A percentile compares a stretch with the other conserved stretches of the same genome.
Evolutionary conservation across 176 grass and related monocot species (phyloP).

Genomic region (Bothriochloa decipiens): DNA sequence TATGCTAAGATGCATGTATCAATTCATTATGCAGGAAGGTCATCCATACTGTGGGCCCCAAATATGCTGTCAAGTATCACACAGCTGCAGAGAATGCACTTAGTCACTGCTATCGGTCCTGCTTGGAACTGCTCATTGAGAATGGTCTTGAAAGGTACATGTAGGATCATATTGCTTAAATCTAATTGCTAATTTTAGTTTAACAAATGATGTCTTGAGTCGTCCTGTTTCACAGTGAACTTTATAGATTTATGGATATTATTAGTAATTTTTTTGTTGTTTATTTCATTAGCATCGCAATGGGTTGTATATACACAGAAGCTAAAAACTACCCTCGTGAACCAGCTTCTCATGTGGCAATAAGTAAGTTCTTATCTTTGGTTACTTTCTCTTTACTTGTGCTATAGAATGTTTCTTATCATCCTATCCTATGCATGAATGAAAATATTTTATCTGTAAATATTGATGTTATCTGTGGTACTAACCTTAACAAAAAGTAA

Average conservation of each 20-base stretch:
- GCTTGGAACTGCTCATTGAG: too few relatives aligned
- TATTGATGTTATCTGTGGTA: not conserved
- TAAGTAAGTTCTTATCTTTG: constrained; percentile 67
- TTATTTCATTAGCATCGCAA: constrained; percentile 69
- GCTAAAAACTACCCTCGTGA: constrained; percentile 95
- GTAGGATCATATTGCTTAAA: too few relatives aligned
- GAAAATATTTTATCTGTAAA: constrained; percentile 10
- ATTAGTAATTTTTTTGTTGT: constrained; percentile 8
- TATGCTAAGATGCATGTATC: constrained; percentile 22
- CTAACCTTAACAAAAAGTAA: not conserved
- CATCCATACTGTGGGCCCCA: too few relatives aligned
- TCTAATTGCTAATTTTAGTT: too few relatives aligned
- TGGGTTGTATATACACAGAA: constrained; percentile 98
- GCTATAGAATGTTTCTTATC: constrained; percentile 9
- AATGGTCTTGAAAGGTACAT: too few relatives aligned
- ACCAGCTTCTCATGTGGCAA: constrained; percentile 95
- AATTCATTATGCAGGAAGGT: not conserved
- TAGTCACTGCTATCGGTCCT: too few relatives aligned
- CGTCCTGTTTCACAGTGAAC: too few relatives aligned
- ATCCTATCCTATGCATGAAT: not conserved
- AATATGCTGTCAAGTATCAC: too few relatives aligned
- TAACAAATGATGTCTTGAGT: too few relatives aligned
- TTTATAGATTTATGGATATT: not conserved
- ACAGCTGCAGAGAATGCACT: too few relatives aligned
- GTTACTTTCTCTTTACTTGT: constrained; percentile 11